A percentile compares a stretch with the other conserved stretches of the same genome.
Evolutionary conservation across 2,329 filamentous ascomycete genomes (phyloP).

Genomic region (Trichoderma oligosporum): DNA sequence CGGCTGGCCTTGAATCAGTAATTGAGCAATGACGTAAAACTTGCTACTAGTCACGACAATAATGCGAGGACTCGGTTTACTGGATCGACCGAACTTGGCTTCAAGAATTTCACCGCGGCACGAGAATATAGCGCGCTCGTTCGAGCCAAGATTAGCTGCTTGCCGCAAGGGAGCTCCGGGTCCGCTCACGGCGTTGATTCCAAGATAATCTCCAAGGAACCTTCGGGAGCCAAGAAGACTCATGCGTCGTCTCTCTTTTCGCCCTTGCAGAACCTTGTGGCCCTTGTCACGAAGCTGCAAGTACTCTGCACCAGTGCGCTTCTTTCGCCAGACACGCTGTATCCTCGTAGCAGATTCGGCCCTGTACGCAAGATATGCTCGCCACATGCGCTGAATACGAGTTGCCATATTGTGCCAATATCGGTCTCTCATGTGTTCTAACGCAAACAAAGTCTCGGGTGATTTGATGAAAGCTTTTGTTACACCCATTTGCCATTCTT

Average conservation of each 20-base stretch:
- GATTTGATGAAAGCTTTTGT: slow-evolving; percentile 98
- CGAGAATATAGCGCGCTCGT: slow-evolving; percentile 80
- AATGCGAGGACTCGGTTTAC: slow-evolving; percentile 83
- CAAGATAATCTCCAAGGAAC: slow-evolving; percentile 93
- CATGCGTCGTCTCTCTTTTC: slow-evolving; percentile 87
- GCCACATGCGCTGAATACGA: slow-evolving; percentile 94
- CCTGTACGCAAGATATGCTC: slow-evolving; percentile 89
- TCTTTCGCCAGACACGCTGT: slow-evolving; percentile 92
- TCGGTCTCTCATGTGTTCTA: slow-evolving; percentile 95
- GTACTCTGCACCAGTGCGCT: slow-evolving; percentile 84
- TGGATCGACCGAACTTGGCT: slow-evolving; percentile 93
- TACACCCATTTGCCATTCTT: slow-evolving; percentile 96
- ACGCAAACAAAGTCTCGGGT: slow-evolving; percentile 90
- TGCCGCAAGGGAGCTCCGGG: slow-evolving; percentile 77
- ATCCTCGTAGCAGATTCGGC: slow-evolving; percentile 91
- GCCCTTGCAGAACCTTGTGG: slow-evolving; percentile 72
- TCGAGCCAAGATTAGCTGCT: slow-evolving; percentile 64
- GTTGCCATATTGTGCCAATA: slow-evolving; percentile 99
- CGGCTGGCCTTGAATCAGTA: slow-evolving; percentile 74
- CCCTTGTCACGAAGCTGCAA: slow-evolving; percentile 84
- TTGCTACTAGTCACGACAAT: slow-evolving; percentile 80
- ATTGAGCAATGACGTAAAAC: slow-evolving; percentile 85
- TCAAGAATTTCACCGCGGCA: slow-evolving; percentile 87
- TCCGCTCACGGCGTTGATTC: slow-evolving; percentile 74
- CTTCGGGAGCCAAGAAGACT: slow-evolving; percentile 87